Evolutionary conservation across 108 stramenopile genomes (phyloP).

Genomic region (Nitzschia palea): DNA sequence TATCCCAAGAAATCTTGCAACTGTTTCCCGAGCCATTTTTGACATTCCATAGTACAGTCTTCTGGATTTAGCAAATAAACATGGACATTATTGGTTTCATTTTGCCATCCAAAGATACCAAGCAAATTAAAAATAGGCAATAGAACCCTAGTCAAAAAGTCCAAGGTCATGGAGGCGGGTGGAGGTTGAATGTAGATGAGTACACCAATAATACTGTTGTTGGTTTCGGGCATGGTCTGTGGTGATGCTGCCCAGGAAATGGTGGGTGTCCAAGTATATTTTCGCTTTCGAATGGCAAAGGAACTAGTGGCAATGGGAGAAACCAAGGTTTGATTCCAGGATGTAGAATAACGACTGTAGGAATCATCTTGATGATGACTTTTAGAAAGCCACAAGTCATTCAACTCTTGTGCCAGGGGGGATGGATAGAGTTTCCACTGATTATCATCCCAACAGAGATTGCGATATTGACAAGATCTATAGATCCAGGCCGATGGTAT

Average conservation of each 20-base stretch:
- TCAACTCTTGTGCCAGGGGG: neutral
- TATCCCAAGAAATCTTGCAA: conserved; percentile 4
- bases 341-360: neutral
- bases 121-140: conserved; percentile 23
- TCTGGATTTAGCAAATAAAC: neutral
- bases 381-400: neutral
- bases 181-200: neutral
- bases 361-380: neutral
- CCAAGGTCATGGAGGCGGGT: neutral
- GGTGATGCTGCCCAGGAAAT: neutral
- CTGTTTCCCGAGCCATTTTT: neutral
- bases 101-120: conserved; percentile 15
- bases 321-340: neutral
- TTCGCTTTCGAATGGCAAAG: neutral
- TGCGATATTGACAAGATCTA: conserved; percentile 40
- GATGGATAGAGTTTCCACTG: neutral
- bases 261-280: neutral
- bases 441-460: conserved; percentile 25
- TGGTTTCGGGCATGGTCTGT: neutral
- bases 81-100: neutral
- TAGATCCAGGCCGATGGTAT: conserved; percentile 27
- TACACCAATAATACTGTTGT: neutral
- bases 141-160: conserved; percentile 2
- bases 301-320: neutral
- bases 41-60: neutral